Conservation (phyloP, 257 asterid species). For the Capsicum pubescens region DNA sequence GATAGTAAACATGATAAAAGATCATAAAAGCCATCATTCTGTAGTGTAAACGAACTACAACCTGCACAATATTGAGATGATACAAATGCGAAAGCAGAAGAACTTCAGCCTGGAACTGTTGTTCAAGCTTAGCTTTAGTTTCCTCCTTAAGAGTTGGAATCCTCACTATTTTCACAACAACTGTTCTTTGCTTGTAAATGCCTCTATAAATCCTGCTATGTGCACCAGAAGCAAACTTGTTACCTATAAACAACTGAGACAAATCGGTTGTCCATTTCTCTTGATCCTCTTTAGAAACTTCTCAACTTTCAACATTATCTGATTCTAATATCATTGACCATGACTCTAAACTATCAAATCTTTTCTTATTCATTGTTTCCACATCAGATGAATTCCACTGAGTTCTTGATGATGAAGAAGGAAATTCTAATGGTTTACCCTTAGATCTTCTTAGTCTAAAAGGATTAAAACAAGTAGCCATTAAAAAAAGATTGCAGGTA, state of each 20-base stretch:
- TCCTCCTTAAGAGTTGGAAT: conserved; percentile 62
- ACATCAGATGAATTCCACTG: conserved; percentile 43
- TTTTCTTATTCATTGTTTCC: conserved; percentile 75
- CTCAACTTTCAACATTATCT: conserved; percentile 87
- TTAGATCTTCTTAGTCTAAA: conserved; percentile 58
- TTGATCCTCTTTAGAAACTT: conserved; percentile 60
- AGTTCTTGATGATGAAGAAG: conserved; percentile 59
- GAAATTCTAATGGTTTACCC: conserved; percentile 45
- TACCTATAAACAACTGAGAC: conserved; percentile 77
- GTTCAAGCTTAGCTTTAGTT: conserved; percentile 50
- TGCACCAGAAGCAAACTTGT: conserved; percentile 84
- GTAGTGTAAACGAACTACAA: conserved; percentile 18
- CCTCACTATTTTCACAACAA: conserved; percentile 83
- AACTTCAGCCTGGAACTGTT: conserved; percentile 54
- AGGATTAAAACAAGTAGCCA: conserved; percentile 81
- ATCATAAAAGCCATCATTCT: background rate
- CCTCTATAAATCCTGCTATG: conserved; percentile 85
- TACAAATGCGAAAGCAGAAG: conserved; percentile 54
- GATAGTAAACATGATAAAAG: background rate
- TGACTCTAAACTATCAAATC: conserved; percentile 91
- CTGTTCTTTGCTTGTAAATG: conserved; percentile 76
- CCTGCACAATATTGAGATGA: conserved; percentile 56
- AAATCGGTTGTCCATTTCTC: conserved; percentile 86
- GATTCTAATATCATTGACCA: conserved; percentile 98
- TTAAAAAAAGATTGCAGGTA: conserved; percentile 16